A percentile compares a stretch with the other conserved stretches of the same genome.
Conservation (phyloP, 495 filamentous ascomycete genomes). For the Daldinia caldariorum region DNA sequence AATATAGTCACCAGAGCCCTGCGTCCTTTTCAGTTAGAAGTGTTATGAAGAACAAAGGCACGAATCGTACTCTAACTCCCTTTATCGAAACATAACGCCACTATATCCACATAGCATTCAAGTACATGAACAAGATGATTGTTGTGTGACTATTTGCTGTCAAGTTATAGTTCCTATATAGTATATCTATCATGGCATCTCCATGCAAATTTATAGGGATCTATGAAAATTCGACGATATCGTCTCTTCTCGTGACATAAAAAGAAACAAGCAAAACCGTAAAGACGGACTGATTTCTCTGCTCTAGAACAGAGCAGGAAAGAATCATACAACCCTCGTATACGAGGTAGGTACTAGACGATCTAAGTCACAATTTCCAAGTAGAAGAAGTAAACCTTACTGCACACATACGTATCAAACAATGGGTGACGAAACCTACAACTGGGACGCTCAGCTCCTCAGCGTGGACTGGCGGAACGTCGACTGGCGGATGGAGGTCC, state of each 20-base stretch:
- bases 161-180: no score
- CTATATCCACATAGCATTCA: not conserved
- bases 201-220: not conserved
- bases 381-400: not conserved
- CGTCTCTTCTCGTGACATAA: not conserved
- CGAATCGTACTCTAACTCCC: not conserved
- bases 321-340: not conserved
- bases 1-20: not conserved
- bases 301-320: not conserved
- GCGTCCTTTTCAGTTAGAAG: not conserved
- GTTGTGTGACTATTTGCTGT: not conserved
- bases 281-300: not conserved
- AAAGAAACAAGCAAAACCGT: not conserved
- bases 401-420: not conserved
- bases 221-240: not conserved
- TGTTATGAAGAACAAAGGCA: not conserved
- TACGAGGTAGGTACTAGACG: not conserved
- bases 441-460: constrained; percentile 9
- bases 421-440: not conserved
- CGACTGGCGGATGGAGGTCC: constrained; percentile 3
- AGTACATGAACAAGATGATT: not conserved
- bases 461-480: not conserved
- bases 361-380: not conserved
- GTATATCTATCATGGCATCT: no score
- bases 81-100: not conserved